Evolutionary conservation across 768 basidiomycete genomes (phyloP).

Genomic region (Crassisporium funariophilum): DNA sequence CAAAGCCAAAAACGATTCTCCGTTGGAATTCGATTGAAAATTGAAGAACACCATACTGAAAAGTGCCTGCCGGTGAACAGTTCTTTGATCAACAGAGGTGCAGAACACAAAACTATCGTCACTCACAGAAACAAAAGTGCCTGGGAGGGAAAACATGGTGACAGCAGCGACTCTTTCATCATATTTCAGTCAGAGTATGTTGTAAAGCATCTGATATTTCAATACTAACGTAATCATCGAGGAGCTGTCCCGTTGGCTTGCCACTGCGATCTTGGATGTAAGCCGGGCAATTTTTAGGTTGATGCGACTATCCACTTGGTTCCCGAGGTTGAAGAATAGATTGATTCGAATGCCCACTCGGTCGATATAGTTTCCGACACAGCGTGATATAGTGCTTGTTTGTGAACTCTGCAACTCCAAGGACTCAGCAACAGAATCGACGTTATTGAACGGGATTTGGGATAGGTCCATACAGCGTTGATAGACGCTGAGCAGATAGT

Average conservation of each 20-base stretch:
- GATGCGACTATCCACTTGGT: constrained; percentile 6
- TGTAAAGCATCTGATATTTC: neutral
- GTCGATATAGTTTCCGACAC: constrained; percentile 2
- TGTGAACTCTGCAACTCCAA: neutral
- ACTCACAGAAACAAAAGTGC: constrained; percentile 10
- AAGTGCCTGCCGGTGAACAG: too few species aligned
- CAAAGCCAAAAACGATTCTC: neutral
- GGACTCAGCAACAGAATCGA: constrained; percentile 1
- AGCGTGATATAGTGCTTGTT: neutral
- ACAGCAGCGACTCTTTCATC: constrained; percentile 9
- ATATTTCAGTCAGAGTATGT: neutral
- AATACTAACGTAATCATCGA: constrained; percentile 10
- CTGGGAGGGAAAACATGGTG: constrained; percentile 7
- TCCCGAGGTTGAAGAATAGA: constrained; percentile 8
- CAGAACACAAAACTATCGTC: too few species aligned
- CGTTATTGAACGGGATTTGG: too few species aligned
- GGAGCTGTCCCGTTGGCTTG: constrained; percentile 9
- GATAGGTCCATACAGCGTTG: too few species aligned
- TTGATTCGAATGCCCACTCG: constrained; percentile 6
- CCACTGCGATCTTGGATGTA: constrained; percentile 9
- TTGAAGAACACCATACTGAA: constrained; percentile 13
- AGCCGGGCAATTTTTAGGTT: constrained; percentile 8
- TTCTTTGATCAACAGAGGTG: too few species aligned
- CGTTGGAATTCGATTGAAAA: neutral
- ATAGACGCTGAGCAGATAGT: too few species aligned